Base-by-base conservation (phyloP, 2,329 filamentous ascomycete species). In the Cladosporium sp. region DNA sequence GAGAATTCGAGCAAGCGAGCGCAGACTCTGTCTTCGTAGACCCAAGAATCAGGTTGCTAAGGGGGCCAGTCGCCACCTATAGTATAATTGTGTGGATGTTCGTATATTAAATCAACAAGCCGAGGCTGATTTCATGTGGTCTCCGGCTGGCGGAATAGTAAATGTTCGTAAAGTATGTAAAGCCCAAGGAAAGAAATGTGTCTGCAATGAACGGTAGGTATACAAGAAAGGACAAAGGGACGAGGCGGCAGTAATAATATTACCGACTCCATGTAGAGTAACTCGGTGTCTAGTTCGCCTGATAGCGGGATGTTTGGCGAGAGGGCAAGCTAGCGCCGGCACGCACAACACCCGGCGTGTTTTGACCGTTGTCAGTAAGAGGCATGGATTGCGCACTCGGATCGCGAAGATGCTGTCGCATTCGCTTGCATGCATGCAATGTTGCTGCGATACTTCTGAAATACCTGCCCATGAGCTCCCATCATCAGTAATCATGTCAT, bases 201-300 rank as follows among this genome's bases (percentile, higher is more conserved):
- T n/a, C 13, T n/a, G 28, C 13, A 20, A 19, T 8, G 15, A 48
- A 35, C 6, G 17, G n/a, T 19, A 48, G 22, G 45, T 25, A 28
- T 19, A 32, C 25, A 32, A 35, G 13, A 25, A 25, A n/a, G 9
- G 24, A 37, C 10, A 25, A 19, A 32, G 13, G 42, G 42, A 10
- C 7, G 24, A 37, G 10, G 20, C 9, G 17, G 42, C 45, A 19
- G 45, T 35, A 48, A 25, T 22, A 48, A 28, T 22, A 48, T 48
- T 28, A 22, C 45, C 25, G 45, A 34, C 45, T 12, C 45, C 24
- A 28, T 28, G 45, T 48, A 32, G 45, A 48, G 45, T 25, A 35
- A 32, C 28, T 48, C 45, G 45, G 45, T 48, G 45, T 48, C 45
- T 32, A 48, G 45, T 35, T 48, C 45, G 45, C 45, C 45, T 48